These are phyloP conservation scores for Cicer yamashitae DNA, from an alignment of 306 rosid genomes.

Conservation along the genomic window DNA sequence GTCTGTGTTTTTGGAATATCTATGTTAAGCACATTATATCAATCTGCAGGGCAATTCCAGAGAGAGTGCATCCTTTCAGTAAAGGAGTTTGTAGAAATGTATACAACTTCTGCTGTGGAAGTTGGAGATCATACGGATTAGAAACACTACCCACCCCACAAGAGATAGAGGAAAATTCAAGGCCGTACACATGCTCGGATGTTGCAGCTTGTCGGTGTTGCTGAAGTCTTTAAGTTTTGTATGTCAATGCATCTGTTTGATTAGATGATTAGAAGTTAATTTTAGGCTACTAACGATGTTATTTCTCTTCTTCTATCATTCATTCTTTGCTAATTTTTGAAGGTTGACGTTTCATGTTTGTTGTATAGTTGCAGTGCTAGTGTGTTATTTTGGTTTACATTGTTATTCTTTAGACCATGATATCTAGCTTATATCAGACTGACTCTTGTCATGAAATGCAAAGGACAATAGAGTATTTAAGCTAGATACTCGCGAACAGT, in stretches of 20 bases:
- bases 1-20: slow-evolving; percentile 18
- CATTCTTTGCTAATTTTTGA: slow-evolving; percentile 50
- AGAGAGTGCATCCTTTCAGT: slow-evolving; percentile 90
- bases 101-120: slow-evolving; percentile 73
- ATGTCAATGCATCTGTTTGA: slow-evolving; percentile 36
- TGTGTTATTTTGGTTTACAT: slow-evolving; percentile 39
- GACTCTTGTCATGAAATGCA: slow-evolving; percentile 23
- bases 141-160: slow-evolving; percentile 69
- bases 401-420: slow-evolving; percentile 16
- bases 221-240: slow-evolving; percentile 50
- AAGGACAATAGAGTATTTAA: slow-evolving; percentile 7
- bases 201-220: slow-evolving; percentile 77
- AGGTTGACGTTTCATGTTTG: slow-evolving; percentile 45
- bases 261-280: slow-evolving; percentile 41
- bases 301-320: slow-evolving; percentile 37
- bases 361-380: slow-evolving; percentile 45
- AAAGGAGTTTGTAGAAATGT: slow-evolving; percentile 75
- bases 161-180: slow-evolving; percentile 68
- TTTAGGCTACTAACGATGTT: slow-evolving; percentile 33
- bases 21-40: slow-evolving; percentile 25
- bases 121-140: slow-evolving; percentile 47
- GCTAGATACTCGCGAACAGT: background rate
- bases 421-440: slow-evolving; percentile 28
- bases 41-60: slow-evolving; percentile 74
- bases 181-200: slow-evolving; percentile 77